Evolutionary conservation across 805 yeast genomes (phyloP), one percentile per base, ranked within the genome.

Genomic region (Pichia pseudocactophila): DNA sequence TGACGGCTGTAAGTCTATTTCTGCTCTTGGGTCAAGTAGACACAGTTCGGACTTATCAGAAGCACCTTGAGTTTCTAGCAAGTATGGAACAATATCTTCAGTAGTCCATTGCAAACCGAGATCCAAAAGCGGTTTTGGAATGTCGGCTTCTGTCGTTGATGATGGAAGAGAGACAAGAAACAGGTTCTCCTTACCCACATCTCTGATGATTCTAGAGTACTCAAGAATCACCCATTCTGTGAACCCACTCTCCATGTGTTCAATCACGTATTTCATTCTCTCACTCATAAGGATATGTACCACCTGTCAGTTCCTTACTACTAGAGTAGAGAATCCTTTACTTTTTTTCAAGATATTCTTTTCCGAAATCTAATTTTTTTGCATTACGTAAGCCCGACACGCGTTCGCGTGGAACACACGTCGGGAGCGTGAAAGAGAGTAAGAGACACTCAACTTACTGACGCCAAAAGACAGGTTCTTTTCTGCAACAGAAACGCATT

Each of bases 161-260:
- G 60, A 57, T 3, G 95, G 90, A 26, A 89, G 67, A 1, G 96
- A 88, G 0, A 95, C 76, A 49, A 89, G 66, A 32, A 82, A 66
- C 35, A 90, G 68, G 57, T 88, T 86, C 22, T 76, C 80, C 16
- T 68, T 65, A 2, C 97, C 97, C 7, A 90, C 80, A 47, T 90
- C 97, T 42, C 75, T 69, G 37, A 88, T 76, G 45, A 90, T 89
- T 54, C 83, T 86, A 22, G 76, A 64, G 62, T 90, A 90, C 56
- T 90, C 98, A 6, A 92, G 69, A 25, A 76, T 73, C 34, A 90
- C 97, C 98, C 98, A 90, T 50, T 84, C 92, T 50, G 96, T 86
- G 72, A 90, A 87, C 1, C 96, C 97, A 47, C 78, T 83, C 63
- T 90, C 98, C 97, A 90, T 90, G 59, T 90, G 98, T 63, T 90